Evolutionary conservation across 305 asterid genomes (phyloP), one percentile per base, ranked within the genome.

Genomic region (Nicotiana rustica): DNA sequence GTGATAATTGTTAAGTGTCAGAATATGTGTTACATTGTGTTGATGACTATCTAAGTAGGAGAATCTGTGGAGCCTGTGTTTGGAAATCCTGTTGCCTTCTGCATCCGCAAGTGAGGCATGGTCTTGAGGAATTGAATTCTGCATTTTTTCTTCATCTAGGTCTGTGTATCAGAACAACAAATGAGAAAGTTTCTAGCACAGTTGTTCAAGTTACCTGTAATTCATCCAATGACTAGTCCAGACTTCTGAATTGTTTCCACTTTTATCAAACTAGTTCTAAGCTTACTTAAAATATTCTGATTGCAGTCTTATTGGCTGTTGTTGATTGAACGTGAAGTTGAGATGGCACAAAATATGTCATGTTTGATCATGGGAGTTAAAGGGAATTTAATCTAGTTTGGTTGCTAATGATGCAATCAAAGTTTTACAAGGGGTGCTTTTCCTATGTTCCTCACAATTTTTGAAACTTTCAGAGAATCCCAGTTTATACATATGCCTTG

Each of bases 101-200:
- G 76, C 76, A 68, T 68, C 31, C 31, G 5, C 77, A 2, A 68
- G 77, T 68, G 56, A 68, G 56, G 77, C 77, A 68, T 68, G 77
- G 56, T 14, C 17, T 68, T 44, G 33, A 68, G 29, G 55, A 68
- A 2, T 68, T 68, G 56, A 38, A 35, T 17, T 67, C 55, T 67
- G 52, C 52, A 35, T 67, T 36, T 35, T 38, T 17, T 35, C 76
- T 67, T 67, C 76, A 35, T 67, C 55, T 1, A 17, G 76, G 17
- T 67, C 55, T 67, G 52, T 17, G 76, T 67, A 67, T 35, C 29
- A 17, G 17, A 67, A 35, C 2, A 35, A 35, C 55, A 35, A 67
- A 67, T 67, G 76, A 67, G 29, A 67, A 67, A 35, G 55, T 35
- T 67, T 17, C 55, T 44, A 67, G 29, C 75, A 67, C 29, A 67